Percentiles rank a stretch among this genome's conserved stretches.
Evolutionary conservation across 345 rosid genomes (phyloP).

Genomic region (Eucalyptus curtisii): DNA sequence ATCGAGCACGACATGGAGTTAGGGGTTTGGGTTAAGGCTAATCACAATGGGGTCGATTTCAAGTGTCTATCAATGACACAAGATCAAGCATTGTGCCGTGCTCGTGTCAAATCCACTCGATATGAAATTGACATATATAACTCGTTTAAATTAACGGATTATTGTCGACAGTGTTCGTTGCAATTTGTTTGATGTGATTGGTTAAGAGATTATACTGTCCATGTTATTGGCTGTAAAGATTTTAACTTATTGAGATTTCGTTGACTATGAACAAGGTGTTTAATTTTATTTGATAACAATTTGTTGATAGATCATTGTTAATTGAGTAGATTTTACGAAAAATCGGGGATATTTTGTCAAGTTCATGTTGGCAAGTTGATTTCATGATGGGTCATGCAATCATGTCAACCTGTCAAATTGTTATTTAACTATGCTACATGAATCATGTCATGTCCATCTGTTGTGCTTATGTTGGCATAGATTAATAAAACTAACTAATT

Average conservation of each 20-base stretch:
- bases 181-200: background rate
- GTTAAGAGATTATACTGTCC: background rate
- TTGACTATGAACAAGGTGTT: background rate
- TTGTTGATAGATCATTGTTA: background rate
- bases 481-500: background rate
- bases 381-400: background rate
- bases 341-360: background rate
- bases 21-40: background rate
- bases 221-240: background rate
- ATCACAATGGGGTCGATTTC: background rate
- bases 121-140: background rate
- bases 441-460: background rate
- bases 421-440: background rate
- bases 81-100: background rate
- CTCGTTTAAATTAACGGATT: background rate
- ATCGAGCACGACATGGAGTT: background rate
- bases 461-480: background rate
- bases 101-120: background rate
- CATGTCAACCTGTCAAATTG: background rate
- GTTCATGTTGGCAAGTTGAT: background rate
- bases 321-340: background rate
- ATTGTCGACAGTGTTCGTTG: rapidly evolving
- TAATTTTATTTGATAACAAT: background rate
- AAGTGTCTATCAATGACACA: background rate
- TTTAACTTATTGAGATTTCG: background rate